phyloP scores from a whole-genome alignment of 768 basidiomycete genomes.

The Boletus reticulatus region DNA sequence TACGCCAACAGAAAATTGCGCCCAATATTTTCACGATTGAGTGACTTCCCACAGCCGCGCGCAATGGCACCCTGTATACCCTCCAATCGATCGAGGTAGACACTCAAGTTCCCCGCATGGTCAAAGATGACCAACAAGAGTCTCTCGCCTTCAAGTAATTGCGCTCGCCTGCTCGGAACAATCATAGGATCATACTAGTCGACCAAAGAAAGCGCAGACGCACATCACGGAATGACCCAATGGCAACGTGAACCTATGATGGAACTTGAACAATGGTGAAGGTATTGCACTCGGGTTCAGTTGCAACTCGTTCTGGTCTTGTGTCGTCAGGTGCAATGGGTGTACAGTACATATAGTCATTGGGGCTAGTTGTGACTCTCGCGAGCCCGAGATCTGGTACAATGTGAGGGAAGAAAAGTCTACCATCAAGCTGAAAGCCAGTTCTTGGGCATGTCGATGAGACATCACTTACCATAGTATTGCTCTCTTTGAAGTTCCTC shows the following conservation, averaged over 20 bases:
- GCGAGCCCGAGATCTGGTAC: not conserved
- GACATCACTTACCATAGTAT: not conserved
- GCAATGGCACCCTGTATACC: constrained; percentile 33
- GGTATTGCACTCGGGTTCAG: constrained; percentile 21
- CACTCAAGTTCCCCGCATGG: constrained; percentile 28
- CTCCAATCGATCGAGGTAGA: constrained; percentile 40
- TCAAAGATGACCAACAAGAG: constrained; percentile 43
- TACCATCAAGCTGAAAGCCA: too few relatives aligned
- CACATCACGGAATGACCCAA: constrained; percentile 21
- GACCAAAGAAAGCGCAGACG: not conserved
- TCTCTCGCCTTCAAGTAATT: constrained; percentile 41
- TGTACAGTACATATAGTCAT: constrained; percentile 20
- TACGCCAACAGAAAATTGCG: constrained; percentile 43
- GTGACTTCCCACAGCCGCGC: constrained; percentile 24
- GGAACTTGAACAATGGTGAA: constrained; percentile 19
- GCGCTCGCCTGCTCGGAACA: constrained; percentile 28
- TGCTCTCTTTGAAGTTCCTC: not conserved
- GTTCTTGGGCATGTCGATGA: not conserved
- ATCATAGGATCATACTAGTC: not conserved
- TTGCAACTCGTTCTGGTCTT: constrained; percentile 30
- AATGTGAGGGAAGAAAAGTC: not conserved
- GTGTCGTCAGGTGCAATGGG: constrained; percentile 25
- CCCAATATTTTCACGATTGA: constrained; percentile 48
- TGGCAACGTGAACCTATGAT: constrained; percentile 16
- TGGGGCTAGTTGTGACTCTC: constrained; percentile 15